Evolutionary conservation across 75 land plant genomes (phyloP).

Genomic region (Cryptomeria japonica): DNA sequence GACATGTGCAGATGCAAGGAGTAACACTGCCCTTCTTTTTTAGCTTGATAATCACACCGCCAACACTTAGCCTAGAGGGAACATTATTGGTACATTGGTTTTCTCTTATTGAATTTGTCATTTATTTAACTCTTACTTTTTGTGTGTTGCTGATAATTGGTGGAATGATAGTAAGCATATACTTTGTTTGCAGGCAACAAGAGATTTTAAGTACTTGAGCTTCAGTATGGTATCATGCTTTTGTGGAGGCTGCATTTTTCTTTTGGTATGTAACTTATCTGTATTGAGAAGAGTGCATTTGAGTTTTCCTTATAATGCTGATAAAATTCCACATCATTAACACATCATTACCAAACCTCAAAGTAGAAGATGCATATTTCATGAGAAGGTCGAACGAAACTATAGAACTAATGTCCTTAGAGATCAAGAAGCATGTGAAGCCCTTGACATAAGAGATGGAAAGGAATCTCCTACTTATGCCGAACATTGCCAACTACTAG

Average conservation of each 20-base stretch:
- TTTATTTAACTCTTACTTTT: not conserved
- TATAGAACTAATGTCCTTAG: not conserved
- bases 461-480: not conserved
- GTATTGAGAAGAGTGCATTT: not conserved
- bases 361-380: not conserved
- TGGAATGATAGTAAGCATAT: not conserved
- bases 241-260: conserved; percentile 15
- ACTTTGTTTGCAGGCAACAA: conserved; percentile 12
- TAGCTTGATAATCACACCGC: conserved; percentile 17
- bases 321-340: not conserved
- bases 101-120: not conserved
- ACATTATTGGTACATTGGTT: conserved; percentile 13
- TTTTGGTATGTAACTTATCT: conserved; percentile 15
- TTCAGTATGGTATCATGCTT: conserved; percentile 15
- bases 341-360: not conserved
- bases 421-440: not conserved
- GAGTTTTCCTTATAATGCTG: not conserved
- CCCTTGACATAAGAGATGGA: not conserved
- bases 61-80: conserved; percentile 18
- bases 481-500: not conserved
- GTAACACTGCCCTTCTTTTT: conserved; percentile 13
- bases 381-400: not conserved
- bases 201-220: conserved; percentile 12
- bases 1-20: conserved; percentile 13
- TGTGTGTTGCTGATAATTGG: not conserved